Percentiles rank a stretch among this genome's conserved stretches.
phyloP scores from a whole-genome alignment of 106 monocot species.

The Dioscorea dumetorum region DNA sequence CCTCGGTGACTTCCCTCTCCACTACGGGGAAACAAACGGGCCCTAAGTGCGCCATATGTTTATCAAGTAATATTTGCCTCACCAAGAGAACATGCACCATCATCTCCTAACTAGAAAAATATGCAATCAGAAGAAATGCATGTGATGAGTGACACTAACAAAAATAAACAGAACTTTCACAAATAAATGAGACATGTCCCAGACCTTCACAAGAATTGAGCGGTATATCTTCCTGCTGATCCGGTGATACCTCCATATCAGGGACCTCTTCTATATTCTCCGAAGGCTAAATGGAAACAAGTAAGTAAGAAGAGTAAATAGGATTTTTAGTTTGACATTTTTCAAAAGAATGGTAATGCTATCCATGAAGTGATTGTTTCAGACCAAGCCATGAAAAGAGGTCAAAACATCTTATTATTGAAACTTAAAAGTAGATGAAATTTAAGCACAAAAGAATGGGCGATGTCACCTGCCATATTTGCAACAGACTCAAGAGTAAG shows the following conservation, averaged over 20 bases:
- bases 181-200: neutral
- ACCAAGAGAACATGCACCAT: too few relatives aligned
- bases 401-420: neutral
- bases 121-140: too few relatives aligned
- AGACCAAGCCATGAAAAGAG: neutral
- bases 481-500: constrained; percentile 60
- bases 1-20: too few relatives aligned
- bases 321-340: neutral
- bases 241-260: constrained; percentile 5
- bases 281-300: constrained; percentile 13
- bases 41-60: too few relatives aligned
- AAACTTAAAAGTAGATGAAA: neutral
- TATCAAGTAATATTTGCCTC: too few relatives aligned
- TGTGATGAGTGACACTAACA: too few relatives aligned
- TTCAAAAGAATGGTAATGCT: neutral
- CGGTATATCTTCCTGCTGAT: neutral
- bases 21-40: too few relatives aligned
- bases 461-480: constrained; percentile 57
- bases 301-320: neutral
- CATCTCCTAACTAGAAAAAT: too few relatives aligned
- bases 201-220: constrained; percentile 2
- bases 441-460: neutral
- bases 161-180: too few relatives aligned
- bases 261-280: constrained; percentile 31
- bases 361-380: neutral